phyloP scores from a whole-genome alignment of 1,284 basidiomycete genomes.

The Microstroma glucosiphilum region DNA sequence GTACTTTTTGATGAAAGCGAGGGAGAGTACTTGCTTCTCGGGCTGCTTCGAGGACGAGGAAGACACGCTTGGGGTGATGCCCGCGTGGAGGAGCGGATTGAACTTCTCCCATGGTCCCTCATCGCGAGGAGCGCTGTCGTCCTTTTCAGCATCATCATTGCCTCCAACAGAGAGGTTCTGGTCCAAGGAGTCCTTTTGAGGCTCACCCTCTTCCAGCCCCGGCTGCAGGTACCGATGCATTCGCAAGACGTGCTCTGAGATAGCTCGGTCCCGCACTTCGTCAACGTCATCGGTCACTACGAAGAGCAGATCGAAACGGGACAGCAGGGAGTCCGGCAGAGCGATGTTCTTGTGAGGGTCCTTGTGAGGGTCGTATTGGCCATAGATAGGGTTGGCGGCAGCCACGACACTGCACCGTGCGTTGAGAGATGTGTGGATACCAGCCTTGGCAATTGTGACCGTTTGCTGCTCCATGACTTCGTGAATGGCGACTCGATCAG shows the following conservation, averaged over 20 bases:
- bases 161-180: conserved; percentile 47
- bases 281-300: conserved; percentile 98
- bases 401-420: conserved; percentile 96
- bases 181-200: conserved; percentile 76
- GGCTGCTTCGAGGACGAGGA: conserved; percentile 14
- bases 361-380: conserved; percentile 98
- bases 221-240: conserved; percentile 96
- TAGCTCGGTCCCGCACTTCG: conserved; percentile 83
- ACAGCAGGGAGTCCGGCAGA: conserved; percentile 91
- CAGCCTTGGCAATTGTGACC: conserved; percentile 97
- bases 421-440: conserved; percentile 96
- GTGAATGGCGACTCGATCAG: conserved; percentile 98
- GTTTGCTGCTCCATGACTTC: conserved; percentile 99
- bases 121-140: conserved; percentile 30
- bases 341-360: conserved; percentile 99
- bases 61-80: conserved; percentile 55
- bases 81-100: conserved; percentile 89
- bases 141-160: conserved; percentile 27
- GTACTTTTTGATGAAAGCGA: conserved; percentile 95
- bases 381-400: conserved; percentile 97
- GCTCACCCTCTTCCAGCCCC: conserved; percentile 80
- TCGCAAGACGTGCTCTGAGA: conserved; percentile 94
- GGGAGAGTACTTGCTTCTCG: conserved; percentile 77
- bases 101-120: conserved; percentile 69
- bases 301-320: conserved; percentile 97